Percentiles rank a stretch among this genome's conserved stretches.
Evolutionary conservation across 495 filamentous ascomycete species (phyloP).

Genomic region (Talaromyces ruber): DNA sequence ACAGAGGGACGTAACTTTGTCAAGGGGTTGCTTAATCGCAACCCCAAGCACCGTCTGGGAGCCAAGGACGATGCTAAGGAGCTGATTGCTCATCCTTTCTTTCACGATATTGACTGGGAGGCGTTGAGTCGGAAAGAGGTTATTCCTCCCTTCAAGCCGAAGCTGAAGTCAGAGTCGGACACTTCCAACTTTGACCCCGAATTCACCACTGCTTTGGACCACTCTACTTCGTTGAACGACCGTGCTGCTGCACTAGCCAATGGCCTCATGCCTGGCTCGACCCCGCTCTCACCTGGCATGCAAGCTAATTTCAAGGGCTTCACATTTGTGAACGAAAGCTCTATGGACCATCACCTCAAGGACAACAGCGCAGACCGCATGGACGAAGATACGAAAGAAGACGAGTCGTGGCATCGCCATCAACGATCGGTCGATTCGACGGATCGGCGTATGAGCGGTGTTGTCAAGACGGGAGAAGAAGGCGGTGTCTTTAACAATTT

Average conservation of each 20-base stretch:
- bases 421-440: slow-evolving; percentile 26
- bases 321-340: slow-evolving; percentile 95
- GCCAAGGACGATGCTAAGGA: slow-evolving; percentile 89
- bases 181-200: slow-evolving; percentile 98
- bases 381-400: slow-evolving; percentile 63
- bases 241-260: slow-evolving; percentile 70
- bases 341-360: slow-evolving; percentile 82
- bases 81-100: slow-evolving; percentile 90
- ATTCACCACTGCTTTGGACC: slow-evolving; percentile 89
- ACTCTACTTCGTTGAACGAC: slow-evolving; percentile 77
- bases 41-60: slow-evolving; percentile 90
- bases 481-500: slow-evolving; percentile 69
- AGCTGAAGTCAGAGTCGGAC: slow-evolving; percentile 88
- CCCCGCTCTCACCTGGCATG: slow-evolving; percentile 85
- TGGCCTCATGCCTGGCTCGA: slow-evolving; percentile 69
- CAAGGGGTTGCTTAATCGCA: slow-evolving; percentile 93
- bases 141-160: slow-evolving; percentile 96
- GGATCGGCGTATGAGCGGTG: slow-evolving; percentile 65
- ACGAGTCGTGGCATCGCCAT: slow-evolving; percentile 33
- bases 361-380: slow-evolving; percentile 48
- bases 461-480: slow-evolving; percentile 58
- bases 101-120: slow-evolving; percentile 87
- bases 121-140: slow-evolving; percentile 79
- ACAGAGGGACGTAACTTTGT: slow-evolving; percentile 95
- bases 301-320: slow-evolving; percentile 98